Base-by-base conservation (phyloP, 75 land plant species). In the Gnetum montanum region DNA sequence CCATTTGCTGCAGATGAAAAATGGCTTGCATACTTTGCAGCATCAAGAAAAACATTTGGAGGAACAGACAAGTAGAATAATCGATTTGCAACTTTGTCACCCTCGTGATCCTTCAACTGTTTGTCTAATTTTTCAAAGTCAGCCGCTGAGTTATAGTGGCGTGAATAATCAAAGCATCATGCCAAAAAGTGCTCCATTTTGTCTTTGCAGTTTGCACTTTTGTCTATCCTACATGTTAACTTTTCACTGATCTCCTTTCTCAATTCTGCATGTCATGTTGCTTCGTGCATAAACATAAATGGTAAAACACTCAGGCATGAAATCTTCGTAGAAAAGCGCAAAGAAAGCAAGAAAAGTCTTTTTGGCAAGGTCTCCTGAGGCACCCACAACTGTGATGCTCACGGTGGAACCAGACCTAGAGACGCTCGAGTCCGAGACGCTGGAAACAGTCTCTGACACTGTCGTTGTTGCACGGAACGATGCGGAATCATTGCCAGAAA, bases 231-330 rank as follows among this genome's bases (percentile, higher is more conserved):
- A 59, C 96, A 94, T 24, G 98, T 94, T 22, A 93, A 59, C 31
- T 90, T 88, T 46, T 59, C 68, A 64, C 88, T 83, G 15, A 89
- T 83, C 84, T 85, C 73, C 38, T 69, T 62, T 31, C 91, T 78
- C 41, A 94, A 65, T 69, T 90, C 84, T 57, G 77, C 88, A 74
- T 90, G 77, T 78, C 89, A 94, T 68, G 62, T 85, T 85, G 61
- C 81, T 85, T 24, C 98, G 84, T 56, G 98, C 87, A 83, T 74
- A 94, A 27, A 96, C 98, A 78, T 75, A 94, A 13, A 94, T 58
- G 2, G 77, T 83, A 11, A 83, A 79, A 59, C 79, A 72, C 82
- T 90, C 51, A 11, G 96, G 92, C 19, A 90, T 78, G 63, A 72
- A 81, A 54, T 57, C 96, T 47, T 83, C 92, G 19, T 86, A 90